These are phyloP conservation scores for Corrigiola litoralis DNA, from an alignment of 179 eudicot species.

Conservation along the genomic window DNA sequence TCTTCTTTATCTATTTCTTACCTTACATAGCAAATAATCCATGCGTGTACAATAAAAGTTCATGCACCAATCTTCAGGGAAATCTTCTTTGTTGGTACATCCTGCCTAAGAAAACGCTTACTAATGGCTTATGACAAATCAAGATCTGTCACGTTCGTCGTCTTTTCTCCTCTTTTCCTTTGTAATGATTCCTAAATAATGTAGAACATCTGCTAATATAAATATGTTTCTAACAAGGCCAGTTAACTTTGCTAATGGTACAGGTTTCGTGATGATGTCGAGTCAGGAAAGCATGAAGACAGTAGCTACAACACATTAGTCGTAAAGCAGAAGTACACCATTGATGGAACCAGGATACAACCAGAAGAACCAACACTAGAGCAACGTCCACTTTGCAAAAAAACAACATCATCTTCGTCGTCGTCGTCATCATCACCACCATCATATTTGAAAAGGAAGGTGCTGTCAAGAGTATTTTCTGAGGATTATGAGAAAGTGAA, in stretches of 20 bases:
- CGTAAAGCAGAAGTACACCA: slow-evolving; percentile 11
- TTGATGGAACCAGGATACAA: slow-evolving; percentile 15
- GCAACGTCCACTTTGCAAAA: not conserved
- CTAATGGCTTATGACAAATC: slow-evolving; percentile 18
- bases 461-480: slow-evolving; percentile 31
- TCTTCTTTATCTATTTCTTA: not conserved
- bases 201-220: too few relatives aligned
- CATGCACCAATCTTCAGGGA: not conserved
- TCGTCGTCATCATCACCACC: not conserved
- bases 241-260: not conserved
- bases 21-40: not conserved
- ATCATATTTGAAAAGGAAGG: slow-evolving; percentile 15
- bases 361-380: not conserved
- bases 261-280: slow-evolving; percentile 19
- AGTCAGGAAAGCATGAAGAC: not conserved
- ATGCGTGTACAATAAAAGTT: not conserved
- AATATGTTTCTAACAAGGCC: not conserved
- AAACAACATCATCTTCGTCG: not conserved
- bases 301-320: not conserved
- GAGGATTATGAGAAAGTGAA: slow-evolving; percentile 31
- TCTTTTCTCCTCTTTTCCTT: not conserved
- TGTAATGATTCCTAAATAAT: too few relatives aligned
- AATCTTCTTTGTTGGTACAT: not conserved
- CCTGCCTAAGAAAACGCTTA: not conserved
- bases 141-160: slow-evolving; percentile 29